A percentile compares a stretch with the other conserved stretches of the same genome.
Evolutionary conservation across 148 eudicot genomes (phyloP).

Genomic region (Vaccinium macrocarpon): DNA sequence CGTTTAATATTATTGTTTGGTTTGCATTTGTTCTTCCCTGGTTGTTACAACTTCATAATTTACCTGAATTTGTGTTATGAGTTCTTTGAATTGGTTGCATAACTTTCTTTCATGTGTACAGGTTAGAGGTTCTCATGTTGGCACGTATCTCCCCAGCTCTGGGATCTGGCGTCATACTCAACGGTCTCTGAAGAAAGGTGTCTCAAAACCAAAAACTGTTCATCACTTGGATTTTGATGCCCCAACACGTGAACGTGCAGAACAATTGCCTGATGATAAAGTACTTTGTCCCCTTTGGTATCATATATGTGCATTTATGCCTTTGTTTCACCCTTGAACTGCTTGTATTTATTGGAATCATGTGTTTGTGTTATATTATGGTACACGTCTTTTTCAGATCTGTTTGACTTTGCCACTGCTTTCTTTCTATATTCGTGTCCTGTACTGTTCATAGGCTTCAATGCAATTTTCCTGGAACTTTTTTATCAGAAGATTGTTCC

Average conservation of each 20-base stretch:
- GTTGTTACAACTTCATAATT: no score
- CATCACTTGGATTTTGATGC: constrained; percentile 98
- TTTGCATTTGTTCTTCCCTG: neutral
- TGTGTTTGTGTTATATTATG: neutral
- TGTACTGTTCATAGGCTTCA: neutral
- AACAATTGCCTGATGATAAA: constrained; percentile 82
- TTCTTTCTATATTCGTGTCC: neutral
- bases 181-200: constrained; percentile 59
- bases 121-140: constrained; percentile 95
- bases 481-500: neutral
- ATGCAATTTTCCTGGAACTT: constrained; percentile 10
- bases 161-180: constrained; percentile 98
- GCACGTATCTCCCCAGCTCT: constrained; percentile 86
- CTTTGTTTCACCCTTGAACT: neutral
- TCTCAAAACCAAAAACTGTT: constrained; percentile 48
- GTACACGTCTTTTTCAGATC: neutral
- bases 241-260: constrained; percentile 89
- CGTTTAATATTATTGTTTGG: neutral
- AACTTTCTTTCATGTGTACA: constrained; percentile 29
- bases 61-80: neutral
- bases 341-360: constrained; percentile 1
- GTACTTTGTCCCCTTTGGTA: constrained; percentile 35
- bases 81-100: neutral
- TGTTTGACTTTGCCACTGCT: neutral
- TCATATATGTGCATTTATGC: neutral